A percentile compares a stretch with the other conserved stretches of the same genome.
phyloP scores from a whole-genome alignment of 2,329 filamentous ascomycete genomes.

The Talaromyces sp. region DNA sequence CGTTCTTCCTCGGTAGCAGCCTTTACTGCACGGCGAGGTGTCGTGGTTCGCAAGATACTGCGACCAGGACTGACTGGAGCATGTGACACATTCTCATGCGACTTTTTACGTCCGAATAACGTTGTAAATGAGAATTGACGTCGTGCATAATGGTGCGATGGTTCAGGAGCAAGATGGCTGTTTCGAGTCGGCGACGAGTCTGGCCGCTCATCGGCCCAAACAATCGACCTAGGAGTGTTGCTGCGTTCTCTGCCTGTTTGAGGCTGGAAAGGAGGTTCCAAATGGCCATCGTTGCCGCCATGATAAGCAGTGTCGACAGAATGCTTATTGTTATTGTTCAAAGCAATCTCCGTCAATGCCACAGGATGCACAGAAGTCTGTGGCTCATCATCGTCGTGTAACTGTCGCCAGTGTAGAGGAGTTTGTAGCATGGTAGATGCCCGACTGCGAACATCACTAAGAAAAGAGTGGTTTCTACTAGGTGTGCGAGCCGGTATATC shows the following conservation, averaged over 20 bases:
- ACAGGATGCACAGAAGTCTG: conserved; percentile 59
- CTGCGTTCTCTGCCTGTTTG: conserved; percentile 27
- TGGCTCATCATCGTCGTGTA: conserved; percentile 31
- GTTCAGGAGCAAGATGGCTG: conserved; percentile 27
- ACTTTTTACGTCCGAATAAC: conserved; percentile 62
- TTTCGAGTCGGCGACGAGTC: conserved; percentile 23
- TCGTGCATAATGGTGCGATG: conserved; percentile 55
- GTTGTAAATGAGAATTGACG: conserved; percentile 93
- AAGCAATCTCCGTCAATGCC: conserved; percentile 61
- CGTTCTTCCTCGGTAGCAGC: conserved; percentile 77
- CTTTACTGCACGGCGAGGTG: conserved; percentile 38
- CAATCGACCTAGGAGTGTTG: conserved; percentile 42
- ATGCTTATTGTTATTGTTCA: conserved; percentile 39
- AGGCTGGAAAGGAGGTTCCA: conserved; percentile 28
- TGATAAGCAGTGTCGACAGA: conserved; percentile 43
- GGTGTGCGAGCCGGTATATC: conserved; percentile 45
- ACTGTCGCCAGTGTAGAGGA: conserved; percentile 36
- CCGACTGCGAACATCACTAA: conserved; percentile 40
- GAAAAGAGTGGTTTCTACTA: conserved; percentile 38
- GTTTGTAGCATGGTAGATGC: conserved; percentile 39
- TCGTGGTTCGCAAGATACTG: conserved; percentile 44
- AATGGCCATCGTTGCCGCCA: conserved; percentile 26
- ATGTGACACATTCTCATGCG: conserved; percentile 26
- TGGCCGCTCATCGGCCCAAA: conserved; percentile 35
- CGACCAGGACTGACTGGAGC: conserved; percentile 31